These are phyloP conservation scores for Coemansia sp. DNA, from an alignment of 192 early-diverging fungal genomes.

Conservation along the genomic window DNA sequence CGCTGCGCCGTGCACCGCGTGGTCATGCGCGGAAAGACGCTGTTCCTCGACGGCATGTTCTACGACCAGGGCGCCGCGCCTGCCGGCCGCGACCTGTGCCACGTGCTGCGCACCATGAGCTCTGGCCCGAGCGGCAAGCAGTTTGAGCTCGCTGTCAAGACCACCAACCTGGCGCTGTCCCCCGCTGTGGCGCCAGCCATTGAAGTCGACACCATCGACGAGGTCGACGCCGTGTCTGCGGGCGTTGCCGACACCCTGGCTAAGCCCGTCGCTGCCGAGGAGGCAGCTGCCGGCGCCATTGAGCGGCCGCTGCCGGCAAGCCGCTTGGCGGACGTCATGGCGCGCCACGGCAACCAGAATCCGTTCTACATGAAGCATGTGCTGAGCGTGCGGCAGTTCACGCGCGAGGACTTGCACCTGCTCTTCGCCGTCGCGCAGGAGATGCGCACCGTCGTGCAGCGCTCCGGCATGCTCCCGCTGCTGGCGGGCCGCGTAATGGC, in stretches of 20 bases:
- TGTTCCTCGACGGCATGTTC: slow-evolving; percentile 83
- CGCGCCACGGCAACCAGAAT: slow-evolving; percentile 48
- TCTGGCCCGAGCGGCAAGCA: slow-evolving; percentile 49
- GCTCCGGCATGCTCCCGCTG: slow-evolving; percentile 82
- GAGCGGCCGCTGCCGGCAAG: slow-evolving; percentile 21
- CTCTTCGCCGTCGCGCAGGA: slow-evolving; percentile 97
- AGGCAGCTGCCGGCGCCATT: neutral
- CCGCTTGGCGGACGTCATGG: slow-evolving; percentile 48
- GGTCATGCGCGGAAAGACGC: slow-evolving; percentile 82
- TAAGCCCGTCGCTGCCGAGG: neutral
- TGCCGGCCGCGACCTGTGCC: slow-evolving; percentile 56
- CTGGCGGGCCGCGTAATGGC: slow-evolving; percentile 91
- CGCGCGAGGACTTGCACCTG: slow-evolving; percentile 89
- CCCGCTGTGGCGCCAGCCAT: slow-evolving; percentile 1
- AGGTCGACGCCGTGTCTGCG: slow-evolving; percentile 17
- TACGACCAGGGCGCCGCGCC: slow-evolving; percentile 43
- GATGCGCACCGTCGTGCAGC: slow-evolving; percentile 94
- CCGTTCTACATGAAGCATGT: slow-evolving; percentile 97
- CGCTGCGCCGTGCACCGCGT: slow-evolving; percentile 86
- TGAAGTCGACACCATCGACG: slow-evolving; percentile 19
- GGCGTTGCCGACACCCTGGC: neutral
- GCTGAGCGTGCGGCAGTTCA: slow-evolving; percentile 88
- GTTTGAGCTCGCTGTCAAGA: slow-evolving; percentile 25
- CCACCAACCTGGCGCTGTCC: neutral
- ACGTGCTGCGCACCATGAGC: slow-evolving; percentile 46